A percentile compares a stretch with the other conserved stretches of the same genome.
Evolutionary conservation across 495 filamentous ascomycete species (phyloP).

Genomic region (Trichoderma virens): DNA sequence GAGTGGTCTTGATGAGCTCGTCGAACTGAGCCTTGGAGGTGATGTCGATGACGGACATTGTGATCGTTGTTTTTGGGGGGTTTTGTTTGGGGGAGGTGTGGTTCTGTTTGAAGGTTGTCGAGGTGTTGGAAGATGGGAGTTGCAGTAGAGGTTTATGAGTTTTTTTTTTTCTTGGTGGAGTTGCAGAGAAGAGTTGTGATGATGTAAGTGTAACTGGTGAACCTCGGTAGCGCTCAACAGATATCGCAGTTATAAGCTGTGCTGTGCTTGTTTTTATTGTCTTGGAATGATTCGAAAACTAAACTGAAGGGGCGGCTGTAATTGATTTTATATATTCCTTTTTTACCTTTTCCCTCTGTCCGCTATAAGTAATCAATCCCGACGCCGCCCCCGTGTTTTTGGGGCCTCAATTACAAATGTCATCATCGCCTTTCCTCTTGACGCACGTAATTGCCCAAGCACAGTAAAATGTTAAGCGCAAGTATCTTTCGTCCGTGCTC

Average conservation of each 20-base stretch:
- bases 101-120: no score
- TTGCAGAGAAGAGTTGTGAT: neutral
- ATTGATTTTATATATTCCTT: no score
- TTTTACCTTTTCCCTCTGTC: no score
- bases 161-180: neutral
- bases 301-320: no score
- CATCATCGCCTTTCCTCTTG: neutral
- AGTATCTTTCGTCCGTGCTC: no score
- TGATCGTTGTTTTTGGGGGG: neutral
- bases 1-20: conserved; percentile 25
- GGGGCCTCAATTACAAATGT: neutral
- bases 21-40: conserved; percentile 24
- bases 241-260: neutral
- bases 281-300: no score
- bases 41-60: conserved; percentile 19
- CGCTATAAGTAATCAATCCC: neutral
- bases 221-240: neutral
- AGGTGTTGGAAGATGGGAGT: neutral
- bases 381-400: neutral
- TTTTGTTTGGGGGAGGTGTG: no score
- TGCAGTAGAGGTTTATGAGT: neutral
- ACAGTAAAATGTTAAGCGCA: neutral
- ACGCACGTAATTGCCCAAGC: neutral
- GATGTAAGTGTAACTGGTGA: conserved; percentile 4
- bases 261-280: no score